Evolutionary conservation across 164 flowering plant species (phyloP), one percentile per base, ranked within the genome.

Genomic region (Piper betle): DNA sequence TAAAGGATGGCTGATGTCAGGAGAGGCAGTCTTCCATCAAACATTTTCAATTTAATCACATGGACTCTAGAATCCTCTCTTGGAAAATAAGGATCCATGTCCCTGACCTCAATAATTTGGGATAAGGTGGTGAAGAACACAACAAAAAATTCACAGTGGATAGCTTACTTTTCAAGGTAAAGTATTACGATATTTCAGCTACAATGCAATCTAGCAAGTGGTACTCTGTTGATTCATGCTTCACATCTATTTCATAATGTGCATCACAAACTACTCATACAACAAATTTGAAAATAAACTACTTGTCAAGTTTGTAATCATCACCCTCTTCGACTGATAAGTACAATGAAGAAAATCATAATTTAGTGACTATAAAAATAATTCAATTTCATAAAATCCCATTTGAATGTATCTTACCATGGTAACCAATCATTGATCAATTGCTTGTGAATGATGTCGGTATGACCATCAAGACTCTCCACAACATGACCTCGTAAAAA

Each of bases 381-480:
- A 42, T 42, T 42, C 11, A 1, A 42, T 42, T 42, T 10, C 46
- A 42, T 42, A 42, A 42, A 38, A 3, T 39, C 39, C 39, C 3
- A 57, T 25, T 25, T 37, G 41, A 63, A 54, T 57, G 57, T 57
- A 58, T 64, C 87, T 75, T 20, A 91, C 97, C 96, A 81, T 25
- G 95, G 95, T 64, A 88, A 66, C 96, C 96, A 88, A 55, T 85
- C 83, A 39, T 73, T 72, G 61, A 77, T 73, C 63, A 91, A 65
- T 63, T 80, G 80, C 72, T 74, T 74, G 72, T 91, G 91, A 68
- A 91, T 62, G 50, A 91, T 85, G 66, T 91, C 98, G 2, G 87
- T 88, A 71, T 91, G 98, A 62, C 96, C 98, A 76, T 91, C 96
- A 72, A 91, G 77, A 74, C 86, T 95, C 73, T 88, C 98, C 64